Percentiles rank a stretch among this genome's conserved stretches.
phyloP scores from a whole-genome alignment of 2,329 filamentous ascomycete species.

The Talaromyces marneffei region DNA sequence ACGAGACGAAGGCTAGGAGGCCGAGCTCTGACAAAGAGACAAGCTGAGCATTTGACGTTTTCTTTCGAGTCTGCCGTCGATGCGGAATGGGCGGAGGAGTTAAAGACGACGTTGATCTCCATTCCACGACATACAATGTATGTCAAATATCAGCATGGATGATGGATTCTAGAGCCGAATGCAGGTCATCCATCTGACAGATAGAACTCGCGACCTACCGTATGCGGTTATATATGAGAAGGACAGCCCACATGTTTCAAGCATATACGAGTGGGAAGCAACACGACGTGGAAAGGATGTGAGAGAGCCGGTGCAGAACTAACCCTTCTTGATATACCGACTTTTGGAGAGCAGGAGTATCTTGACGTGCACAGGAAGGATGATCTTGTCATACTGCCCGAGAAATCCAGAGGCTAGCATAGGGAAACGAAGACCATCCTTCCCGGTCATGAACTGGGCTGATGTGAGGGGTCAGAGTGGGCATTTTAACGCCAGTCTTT shows the following conservation, averaged over 20 bases:
- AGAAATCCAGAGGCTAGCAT: not conserved
- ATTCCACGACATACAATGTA: not conserved
- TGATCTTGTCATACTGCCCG: not conserved
- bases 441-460: not conserved
- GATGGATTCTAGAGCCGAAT: not conserved
- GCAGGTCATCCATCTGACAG: not conserved
- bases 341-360: no score
- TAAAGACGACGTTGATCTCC: no score
- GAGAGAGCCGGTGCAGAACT: not conserved
- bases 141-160: not conserved
- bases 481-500: not conserved
- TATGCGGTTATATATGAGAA: no score
- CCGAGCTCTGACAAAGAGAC: not conserved
- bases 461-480: not conserved
- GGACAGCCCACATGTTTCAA: not conserved
- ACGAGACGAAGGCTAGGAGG: not conserved
- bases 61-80: not conserved
- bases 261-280: not conserved
- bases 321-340: no score
- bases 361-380: not conserved
- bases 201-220: not conserved
- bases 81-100: no score
- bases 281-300: not conserved
- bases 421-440: not conserved
- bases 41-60: not conserved